Conservation (phyloP, 2,329 filamentous ascomycete genomes). For the Pseudogymnoascus sp. region DNA sequence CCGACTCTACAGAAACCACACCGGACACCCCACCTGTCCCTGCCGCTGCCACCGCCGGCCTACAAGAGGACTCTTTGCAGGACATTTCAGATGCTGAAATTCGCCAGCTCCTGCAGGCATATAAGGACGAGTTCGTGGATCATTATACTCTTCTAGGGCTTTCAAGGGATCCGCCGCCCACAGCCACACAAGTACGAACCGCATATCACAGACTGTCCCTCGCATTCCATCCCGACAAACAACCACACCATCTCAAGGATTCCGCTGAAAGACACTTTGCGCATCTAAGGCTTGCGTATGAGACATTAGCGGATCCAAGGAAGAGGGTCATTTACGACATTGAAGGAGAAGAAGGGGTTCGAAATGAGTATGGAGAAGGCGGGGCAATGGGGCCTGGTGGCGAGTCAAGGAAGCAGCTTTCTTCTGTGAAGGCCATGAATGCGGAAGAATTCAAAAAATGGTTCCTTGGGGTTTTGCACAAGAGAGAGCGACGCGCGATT, state of each 20-base stretch:
- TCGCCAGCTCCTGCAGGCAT: conserved; percentile 1
- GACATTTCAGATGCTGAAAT: conserved; percentile 9
- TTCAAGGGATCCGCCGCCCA: conserved; percentile 31
- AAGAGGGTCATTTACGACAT: conserved; percentile 36
- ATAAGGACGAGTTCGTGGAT: conserved; percentile 21
- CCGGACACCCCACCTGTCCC: background rate
- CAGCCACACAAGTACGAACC: conserved; percentile 33
- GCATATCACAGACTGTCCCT: conserved; percentile 35
- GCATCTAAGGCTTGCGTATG: conserved; percentile 33
- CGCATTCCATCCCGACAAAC: conserved; percentile 38
- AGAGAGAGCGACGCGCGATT: conserved; percentile 29
- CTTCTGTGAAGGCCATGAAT: conserved; percentile 17
- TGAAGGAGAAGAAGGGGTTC: conserved; percentile 33
- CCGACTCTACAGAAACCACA: background rate
- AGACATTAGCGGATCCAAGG: conserved; percentile 32
- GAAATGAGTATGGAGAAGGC: conserved; percentile 28
- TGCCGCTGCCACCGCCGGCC: background rate
- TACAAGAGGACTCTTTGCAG: background rate
- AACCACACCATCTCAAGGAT: conserved; percentile 31
- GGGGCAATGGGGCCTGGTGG: conserved; percentile 29
- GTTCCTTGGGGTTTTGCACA: conserved; percentile 29
- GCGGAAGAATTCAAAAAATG: conserved; percentile 13
- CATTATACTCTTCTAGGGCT: conserved; percentile 36
- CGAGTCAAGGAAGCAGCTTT: conserved; percentile 22
- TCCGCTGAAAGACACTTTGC: conserved; percentile 31